A percentile compares a stretch with the other conserved stretches of the same genome.
Conservation (phyloP, 2,329 filamentous ascomycete species). For the Aspergillus sp. region DNA sequence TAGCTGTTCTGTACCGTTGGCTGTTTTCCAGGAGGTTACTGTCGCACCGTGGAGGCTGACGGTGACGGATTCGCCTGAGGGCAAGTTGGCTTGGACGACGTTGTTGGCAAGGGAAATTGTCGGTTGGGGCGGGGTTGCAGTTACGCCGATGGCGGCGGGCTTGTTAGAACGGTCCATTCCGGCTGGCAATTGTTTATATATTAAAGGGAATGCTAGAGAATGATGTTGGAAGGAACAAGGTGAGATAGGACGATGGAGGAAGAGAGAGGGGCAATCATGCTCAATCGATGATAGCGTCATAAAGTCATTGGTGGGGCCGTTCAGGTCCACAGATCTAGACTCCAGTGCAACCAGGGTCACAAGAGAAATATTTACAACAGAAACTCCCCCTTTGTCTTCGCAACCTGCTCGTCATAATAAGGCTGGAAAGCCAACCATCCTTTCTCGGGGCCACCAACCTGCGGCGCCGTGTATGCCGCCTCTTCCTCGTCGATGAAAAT, state of each 20-base stretch:
- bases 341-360: background rate
- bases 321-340: background rate
- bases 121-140: slow-evolving; percentile 72
- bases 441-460: slow-evolving; percentile 13
- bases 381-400: slow-evolving; percentile 10
- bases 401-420: slow-evolving; percentile 15
- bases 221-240: background rate
- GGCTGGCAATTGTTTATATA: background rate
- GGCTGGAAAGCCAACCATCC: slow-evolving; percentile 17
- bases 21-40: slow-evolving; percentile 88
- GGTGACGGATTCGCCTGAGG: slow-evolving; percentile 82
- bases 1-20: slow-evolving; percentile 74
- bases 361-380: background rate
- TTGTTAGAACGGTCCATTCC: slow-evolving; percentile 80
- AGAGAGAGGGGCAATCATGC: background rate
- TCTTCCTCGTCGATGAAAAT: slow-evolving; percentile 57
- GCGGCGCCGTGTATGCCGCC: slow-evolving; percentile 30
- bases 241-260: background rate
- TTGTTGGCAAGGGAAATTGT: slow-evolving; percentile 73
- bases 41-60: slow-evolving; percentile 91
- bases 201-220: background rate
- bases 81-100: slow-evolving; percentile 75
- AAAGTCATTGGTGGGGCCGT: slow-evolving; percentile 1
- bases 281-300: background rate
- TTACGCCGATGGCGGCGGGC: slow-evolving; percentile 72